Evolutionary conservation across 2,329 filamentous ascomycete genomes (phyloP), one percentile per base, ranked within the genome.

Genomic region (Samsoniella hepiali): DNA sequence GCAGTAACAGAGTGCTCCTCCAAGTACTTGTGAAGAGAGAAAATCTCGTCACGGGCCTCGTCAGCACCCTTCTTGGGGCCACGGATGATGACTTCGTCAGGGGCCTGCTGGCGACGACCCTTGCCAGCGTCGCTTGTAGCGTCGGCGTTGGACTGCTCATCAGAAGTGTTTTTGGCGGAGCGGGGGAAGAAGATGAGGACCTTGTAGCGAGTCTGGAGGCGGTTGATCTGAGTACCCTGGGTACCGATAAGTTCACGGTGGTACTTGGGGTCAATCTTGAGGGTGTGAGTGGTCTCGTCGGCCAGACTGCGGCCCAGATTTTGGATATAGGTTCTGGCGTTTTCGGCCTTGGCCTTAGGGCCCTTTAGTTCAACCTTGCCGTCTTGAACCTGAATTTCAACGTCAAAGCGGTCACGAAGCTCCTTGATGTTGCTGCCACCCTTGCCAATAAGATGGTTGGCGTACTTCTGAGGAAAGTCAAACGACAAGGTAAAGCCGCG

Each of bases 291-390:
- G 5, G 90, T 88, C 79, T 99, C 95, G 71, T 99, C 95, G 60
- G 96, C 93, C 70, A 96, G 85, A 73, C 91, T 91, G 74, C 90
- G 92, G 47, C 86, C 89, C 68, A 97, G 80, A 45, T 87, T 84
- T 67, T 88, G 81, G 69, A 99, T 97, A 72, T 97, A 88, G 45
- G 88, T 80, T 76, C 91, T 95, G 67, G 91, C 92, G 57, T 88
- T 87, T 75, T 97, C 93, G 1, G 93, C 92, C 82, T 98, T 98
- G 58, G 92, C 91, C 79, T 96, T 91, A 57, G 95, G 94, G 32
- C 96, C 95, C 81, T 96, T 97, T 69, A 99, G 87, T 76, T 97
- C 92, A 57, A 98, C 92, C 77, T 93, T 93, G 68, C 95, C 95
- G 70, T 97, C 91, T 68, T 96, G 88, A 45, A 98, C 89, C 77